A percentile compares a stretch with the other conserved stretches of the same genome.
These are phyloP conservation scores for Mycena latifolia DNA, from an alignment of 768 basidiomycete species.

Conservation along the genomic window DNA sequence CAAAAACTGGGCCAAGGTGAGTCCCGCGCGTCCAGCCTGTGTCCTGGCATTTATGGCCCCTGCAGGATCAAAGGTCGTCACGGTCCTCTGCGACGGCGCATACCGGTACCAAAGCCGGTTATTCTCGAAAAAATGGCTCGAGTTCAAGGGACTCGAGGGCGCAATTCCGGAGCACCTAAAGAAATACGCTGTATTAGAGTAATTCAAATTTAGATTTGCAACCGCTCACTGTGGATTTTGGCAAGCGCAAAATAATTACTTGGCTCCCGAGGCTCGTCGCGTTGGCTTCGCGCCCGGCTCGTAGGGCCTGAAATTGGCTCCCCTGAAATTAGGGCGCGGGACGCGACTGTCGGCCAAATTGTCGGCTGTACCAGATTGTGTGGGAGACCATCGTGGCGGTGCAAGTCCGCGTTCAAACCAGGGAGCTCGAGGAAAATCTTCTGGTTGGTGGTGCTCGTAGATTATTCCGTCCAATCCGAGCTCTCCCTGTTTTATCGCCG, in stretches of 20 bases:
- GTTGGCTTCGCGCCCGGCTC: not conserved
- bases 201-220: constrained; percentile 28
- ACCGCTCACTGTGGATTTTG: not conserved
- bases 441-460: not conserved
- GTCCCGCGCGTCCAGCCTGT: not conserved
- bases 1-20: constrained; percentile 86
- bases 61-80: constrained; percentile 85
- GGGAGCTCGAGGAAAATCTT: not conserved
- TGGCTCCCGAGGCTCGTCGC: too few species aligned
- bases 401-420: too few species aligned
- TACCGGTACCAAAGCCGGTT: constrained; percentile 97
- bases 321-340: not conserved
- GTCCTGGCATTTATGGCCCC: constrained; percentile 5
- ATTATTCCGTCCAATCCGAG: not conserved
- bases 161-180: constrained; percentile 87
- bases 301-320: not conserved
- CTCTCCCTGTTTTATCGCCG: not conserved
- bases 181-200: constrained; percentile 92
- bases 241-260: too few species aligned
- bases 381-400: too few species aligned
- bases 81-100: constrained; percentile 94
- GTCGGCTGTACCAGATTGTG: too few species aligned
- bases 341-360: too few species aligned
- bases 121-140: constrained; percentile 94
- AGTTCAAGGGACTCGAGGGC: constrained; percentile 79